Conservation (phyloP, 148 eudicot species). For the Rhododendron vialii region DNA sequence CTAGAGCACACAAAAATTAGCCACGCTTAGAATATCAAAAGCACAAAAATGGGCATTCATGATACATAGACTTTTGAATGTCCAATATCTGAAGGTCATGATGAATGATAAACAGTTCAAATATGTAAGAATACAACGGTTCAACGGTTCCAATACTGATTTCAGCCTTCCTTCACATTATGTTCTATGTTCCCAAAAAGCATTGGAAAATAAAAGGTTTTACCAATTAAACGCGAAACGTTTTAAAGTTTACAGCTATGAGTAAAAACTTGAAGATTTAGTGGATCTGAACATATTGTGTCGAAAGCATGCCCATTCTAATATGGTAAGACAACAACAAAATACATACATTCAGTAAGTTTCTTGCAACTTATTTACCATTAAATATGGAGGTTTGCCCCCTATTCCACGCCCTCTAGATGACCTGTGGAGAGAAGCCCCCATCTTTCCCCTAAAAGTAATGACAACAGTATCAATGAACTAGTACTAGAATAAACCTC, state of each 20-base stretch:
- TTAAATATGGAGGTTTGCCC: conserved; percentile 67
- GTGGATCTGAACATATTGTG: neutral
- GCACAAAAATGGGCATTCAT: neutral
- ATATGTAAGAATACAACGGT: neutral
- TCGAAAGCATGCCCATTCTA: neutral
- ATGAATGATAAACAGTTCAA: neutral
- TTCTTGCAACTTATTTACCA: conserved; percentile 26
- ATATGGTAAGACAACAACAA: neutral
- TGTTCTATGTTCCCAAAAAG: neutral
- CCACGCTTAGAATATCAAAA: neutral
- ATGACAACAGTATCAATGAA: neutral
- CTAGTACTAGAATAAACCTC: neutral
- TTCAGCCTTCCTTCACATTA: neutral
- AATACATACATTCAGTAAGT: neutral
- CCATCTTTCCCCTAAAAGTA: conserved; percentile 63
- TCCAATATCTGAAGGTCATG: neutral
- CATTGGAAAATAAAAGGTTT: neutral
- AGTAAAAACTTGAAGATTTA: neutral
- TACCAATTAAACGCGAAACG: neutral
- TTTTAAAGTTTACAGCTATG: neutral
- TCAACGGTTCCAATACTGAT: neutral
- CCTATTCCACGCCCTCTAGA: conserved; percentile 52
- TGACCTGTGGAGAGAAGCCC: conserved; percentile 60
- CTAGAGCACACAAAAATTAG: neutral
- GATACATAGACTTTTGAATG: neutral